A percentile compares a stretch with the other conserved stretches of the same genome.
These are phyloP conservation scores for Talaromyces wortmannii DNA, from an alignment of 495 filamentous ascomycete genomes.

Conservation along the genomic window DNA sequence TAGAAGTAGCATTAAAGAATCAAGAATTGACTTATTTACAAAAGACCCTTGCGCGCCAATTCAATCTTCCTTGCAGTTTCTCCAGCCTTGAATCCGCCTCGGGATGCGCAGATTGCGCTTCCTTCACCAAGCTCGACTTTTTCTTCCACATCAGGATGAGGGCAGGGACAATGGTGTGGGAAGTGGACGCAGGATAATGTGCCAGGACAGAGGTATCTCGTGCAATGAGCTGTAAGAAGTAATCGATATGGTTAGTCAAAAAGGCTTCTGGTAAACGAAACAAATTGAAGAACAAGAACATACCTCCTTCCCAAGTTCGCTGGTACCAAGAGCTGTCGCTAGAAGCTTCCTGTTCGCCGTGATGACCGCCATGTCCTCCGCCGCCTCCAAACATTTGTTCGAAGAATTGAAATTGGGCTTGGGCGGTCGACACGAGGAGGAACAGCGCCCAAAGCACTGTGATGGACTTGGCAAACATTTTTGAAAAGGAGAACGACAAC, in stretches of 20 bases:
- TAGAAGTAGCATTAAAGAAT: too few species aligned
- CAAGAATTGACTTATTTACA: conserved; percentile 38
- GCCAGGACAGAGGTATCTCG: conserved; percentile 85
- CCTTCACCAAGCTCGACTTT: conserved; percentile 85
- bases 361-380: conserved; percentile 51
- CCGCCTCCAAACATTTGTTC: conserved; percentile 74
- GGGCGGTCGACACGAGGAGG: conserved; percentile 37
- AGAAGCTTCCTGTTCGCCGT: conserved; percentile 60
- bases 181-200: conserved; percentile 88
- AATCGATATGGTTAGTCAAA: neutral
- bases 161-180: conserved; percentile 90
- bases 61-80: conserved; percentile 74
- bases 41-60: conserved; percentile 72
- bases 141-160: conserved; percentile 73
- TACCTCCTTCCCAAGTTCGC: conserved; percentile 59
- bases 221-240: conserved; percentile 55
- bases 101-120: conserved; percentile 71
- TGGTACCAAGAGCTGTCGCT: conserved; percentile 76
- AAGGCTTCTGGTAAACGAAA: neutral
- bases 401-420: conserved; percentile 82
- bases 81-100: conserved; percentile 70
- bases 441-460: conserved; percentile 35
- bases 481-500: neutral
- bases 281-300: conserved; percentile 7
- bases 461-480: conserved; percentile 22